Evolutionary conservation across 2,329 filamentous ascomycete genomes (phyloP).

Genomic region (Penicillium janthinellum): DNA sequence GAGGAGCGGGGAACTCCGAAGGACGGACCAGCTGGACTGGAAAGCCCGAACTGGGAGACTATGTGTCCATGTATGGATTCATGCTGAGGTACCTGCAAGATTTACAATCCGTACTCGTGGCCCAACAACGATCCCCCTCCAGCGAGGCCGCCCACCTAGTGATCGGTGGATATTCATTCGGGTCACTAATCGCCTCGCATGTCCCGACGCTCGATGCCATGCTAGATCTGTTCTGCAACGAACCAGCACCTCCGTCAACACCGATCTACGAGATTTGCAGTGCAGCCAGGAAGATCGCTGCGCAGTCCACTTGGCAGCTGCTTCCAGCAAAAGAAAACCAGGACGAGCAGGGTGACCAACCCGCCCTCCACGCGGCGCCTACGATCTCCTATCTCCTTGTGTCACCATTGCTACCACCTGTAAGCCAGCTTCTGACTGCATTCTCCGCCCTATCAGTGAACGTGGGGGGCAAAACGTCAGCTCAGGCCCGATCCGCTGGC

Average conservation of each 20-base stretch:
- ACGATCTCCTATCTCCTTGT: conserved; percentile 59
- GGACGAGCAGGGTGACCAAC: conserved; percentile 3
- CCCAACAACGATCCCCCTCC: neutral
- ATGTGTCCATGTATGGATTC: conserved; percentile 79
- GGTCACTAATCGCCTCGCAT: conserved; percentile 75
- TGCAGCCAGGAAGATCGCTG: conserved; percentile 68
- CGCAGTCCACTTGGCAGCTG: conserved; percentile 58
- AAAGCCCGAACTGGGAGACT: conserved; percentile 78
- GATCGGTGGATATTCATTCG: conserved; percentile 86
- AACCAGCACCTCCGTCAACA: conserved; percentile 51
- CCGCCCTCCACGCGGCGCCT: conserved; percentile 17
- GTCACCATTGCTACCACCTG: conserved; percentile 61
- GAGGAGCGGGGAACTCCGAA: conserved; percentile 73
- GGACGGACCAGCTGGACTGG: conserved; percentile 87
- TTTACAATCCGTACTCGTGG: conserved; percentile 44
- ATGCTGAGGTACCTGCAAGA: conserved; percentile 71
- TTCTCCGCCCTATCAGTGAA: conserved; percentile 51
- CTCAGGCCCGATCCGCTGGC: conserved; percentile 32
- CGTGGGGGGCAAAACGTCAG: conserved; percentile 26
- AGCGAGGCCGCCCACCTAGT: conserved; percentile 48
- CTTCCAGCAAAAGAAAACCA: conserved; percentile 2
- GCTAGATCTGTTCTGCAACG: conserved; percentile 59
- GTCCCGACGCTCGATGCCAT: conserved; percentile 64
- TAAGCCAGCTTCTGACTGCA: conserved; percentile 65
- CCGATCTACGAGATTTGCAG: conserved; percentile 69